A percentile compares a stretch with the other conserved stretches of the same genome.
Conservation (phyloP, 2,329 filamentous ascomycete genomes). For the Exserohilum turcica region DNA sequence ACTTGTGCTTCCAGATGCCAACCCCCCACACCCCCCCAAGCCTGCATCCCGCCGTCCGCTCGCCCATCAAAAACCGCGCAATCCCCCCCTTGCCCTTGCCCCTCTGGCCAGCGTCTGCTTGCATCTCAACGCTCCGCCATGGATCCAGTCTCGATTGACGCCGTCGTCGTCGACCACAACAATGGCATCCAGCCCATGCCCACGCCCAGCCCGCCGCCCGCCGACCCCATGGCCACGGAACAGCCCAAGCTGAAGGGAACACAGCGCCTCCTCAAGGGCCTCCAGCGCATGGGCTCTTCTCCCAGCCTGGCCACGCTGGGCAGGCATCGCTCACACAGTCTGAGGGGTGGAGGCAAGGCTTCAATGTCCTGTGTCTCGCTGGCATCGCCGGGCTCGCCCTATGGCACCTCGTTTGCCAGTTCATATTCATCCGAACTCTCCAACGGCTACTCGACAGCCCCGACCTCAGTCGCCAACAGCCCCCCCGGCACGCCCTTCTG, state of each 20-base stretch:
- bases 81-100: conserved; percentile 16
- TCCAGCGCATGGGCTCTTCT: conserved; percentile 83
- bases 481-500: conserved; percentile 56
- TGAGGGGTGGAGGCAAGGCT: conserved; percentile 65
- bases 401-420: conserved; percentile 60
- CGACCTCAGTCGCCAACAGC: conserved; percentile 57
- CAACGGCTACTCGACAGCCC: conserved; percentile 61
- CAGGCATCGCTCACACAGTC: conserved; percentile 69
- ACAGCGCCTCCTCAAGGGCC: conserved; percentile 70
- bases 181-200: conserved; percentile 23
- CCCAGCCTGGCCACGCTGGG: conserved; percentile 70
- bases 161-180: conserved; percentile 42
- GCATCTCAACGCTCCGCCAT: conserved; percentile 25
- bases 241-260: conserved; percentile 68
- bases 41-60: conserved; percentile 14
- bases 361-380: conserved; percentile 70
- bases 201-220: conserved; percentile 23
- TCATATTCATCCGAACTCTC: conserved; percentile 63
- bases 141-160: conserved; percentile 47
- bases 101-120: conserved; percentile 2
- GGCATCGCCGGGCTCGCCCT: conserved; percentile 56
- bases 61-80: conserved; percentile 32
- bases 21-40: conserved; percentile 8
- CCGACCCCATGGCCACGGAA: conserved; percentile 38
- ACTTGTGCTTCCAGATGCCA: neutral